Percentiles rank a stretch among this genome's conserved stretches.
Conservation (phyloP, 208 protist genomes). For the Wallacemonas sp. region DNA sequence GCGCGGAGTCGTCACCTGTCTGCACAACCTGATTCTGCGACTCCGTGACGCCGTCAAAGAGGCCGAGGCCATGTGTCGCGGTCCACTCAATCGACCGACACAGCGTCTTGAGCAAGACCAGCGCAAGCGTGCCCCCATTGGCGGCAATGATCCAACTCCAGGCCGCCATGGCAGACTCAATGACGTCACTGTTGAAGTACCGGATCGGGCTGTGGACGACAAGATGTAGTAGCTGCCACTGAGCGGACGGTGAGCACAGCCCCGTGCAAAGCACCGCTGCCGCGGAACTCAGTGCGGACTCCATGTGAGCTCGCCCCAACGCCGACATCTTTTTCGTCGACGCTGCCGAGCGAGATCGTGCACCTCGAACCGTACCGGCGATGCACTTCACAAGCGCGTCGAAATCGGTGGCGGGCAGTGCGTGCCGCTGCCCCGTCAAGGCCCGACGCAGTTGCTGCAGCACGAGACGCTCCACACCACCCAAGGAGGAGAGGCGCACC, state of each 20-base stretch:
- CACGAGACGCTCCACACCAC: slow-evolving; percentile 32
- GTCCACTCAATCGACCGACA: slow-evolving; percentile 70
- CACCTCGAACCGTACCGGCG: neutral
- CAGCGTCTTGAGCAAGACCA: slow-evolving; percentile 57
- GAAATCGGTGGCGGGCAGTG: slow-evolving; percentile 2
- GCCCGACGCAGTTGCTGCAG: slow-evolving; percentile 30
- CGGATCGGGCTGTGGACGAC: slow-evolving; percentile 68
- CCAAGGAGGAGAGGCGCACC: slow-evolving; percentile 24
- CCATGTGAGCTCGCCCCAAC: slow-evolving; percentile 19
- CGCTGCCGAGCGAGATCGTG: neutral
- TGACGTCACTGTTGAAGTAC: slow-evolving; percentile 47
- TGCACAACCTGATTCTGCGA: slow-evolving; percentile 61
- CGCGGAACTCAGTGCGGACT: slow-evolving; percentile 35
- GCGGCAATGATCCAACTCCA: slow-evolving; percentile 75
- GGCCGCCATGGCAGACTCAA: slow-evolving; percentile 51
- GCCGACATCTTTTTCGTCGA: neutral
- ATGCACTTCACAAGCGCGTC: neutral
- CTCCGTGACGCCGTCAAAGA: slow-evolving; percentile 68
- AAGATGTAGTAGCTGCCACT: slow-evolving; percentile 51
- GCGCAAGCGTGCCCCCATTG: slow-evolving; percentile 38
- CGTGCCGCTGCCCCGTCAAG: slow-evolving; percentile 1
- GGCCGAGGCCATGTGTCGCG: slow-evolving; percentile 45
- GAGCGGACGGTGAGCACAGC: slow-evolving; percentile 20
- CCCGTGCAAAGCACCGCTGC: slow-evolving; percentile 47
- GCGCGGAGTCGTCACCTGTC: slow-evolving; percentile 29